phyloP scores from a whole-genome alignment of 805 yeast species.

The Zygosaccharomyces pseudorouxii region DNA sequence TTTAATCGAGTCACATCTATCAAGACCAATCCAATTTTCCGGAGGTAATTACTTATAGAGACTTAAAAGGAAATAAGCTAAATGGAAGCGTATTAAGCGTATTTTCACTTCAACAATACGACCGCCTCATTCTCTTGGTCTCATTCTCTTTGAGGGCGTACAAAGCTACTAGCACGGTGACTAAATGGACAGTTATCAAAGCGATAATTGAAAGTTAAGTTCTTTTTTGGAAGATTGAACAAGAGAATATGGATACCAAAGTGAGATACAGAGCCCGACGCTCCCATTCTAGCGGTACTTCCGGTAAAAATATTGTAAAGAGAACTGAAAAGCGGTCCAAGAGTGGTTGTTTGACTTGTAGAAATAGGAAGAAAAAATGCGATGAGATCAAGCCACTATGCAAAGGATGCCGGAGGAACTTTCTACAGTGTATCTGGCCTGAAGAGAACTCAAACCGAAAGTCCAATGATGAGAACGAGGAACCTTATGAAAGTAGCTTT shows the following conservation, averaged over 20 bases:
- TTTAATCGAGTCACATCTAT: not conserved
- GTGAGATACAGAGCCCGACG: slow-evolving; percentile 9
- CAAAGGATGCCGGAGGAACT: slow-evolving; percentile 59
- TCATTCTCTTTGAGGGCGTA: not conserved
- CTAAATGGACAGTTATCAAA: not conserved
- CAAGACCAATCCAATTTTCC: not conserved
- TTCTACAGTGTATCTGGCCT: slow-evolving; percentile 70
- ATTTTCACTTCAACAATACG: not conserved
- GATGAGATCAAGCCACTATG: slow-evolving; percentile 68
- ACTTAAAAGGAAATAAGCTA: not conserved
- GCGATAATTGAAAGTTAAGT: not conserved
- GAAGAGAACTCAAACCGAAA: slow-evolving; percentile 5
- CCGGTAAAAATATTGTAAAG: slow-evolving; percentile 3
- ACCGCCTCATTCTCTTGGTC: no score
- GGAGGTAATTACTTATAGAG: not conserved
- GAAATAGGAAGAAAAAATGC: slow-evolving; percentile 73
- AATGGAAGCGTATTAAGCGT: not conserved
- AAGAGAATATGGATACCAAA: not conserved
- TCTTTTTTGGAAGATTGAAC: no score
- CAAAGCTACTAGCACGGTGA: no score
- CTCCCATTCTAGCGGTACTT: not conserved
- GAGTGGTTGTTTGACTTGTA: slow-evolving; percentile 74
- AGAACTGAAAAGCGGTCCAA: slow-evolving; percentile 47
- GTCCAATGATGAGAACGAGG: not conserved
- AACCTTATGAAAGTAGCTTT: not conserved